Evolutionary conservation across 345 rosid genomes (phyloP), one percentile per base, ranked within the genome.

Genomic region (Syzygium oleosum): DNA sequence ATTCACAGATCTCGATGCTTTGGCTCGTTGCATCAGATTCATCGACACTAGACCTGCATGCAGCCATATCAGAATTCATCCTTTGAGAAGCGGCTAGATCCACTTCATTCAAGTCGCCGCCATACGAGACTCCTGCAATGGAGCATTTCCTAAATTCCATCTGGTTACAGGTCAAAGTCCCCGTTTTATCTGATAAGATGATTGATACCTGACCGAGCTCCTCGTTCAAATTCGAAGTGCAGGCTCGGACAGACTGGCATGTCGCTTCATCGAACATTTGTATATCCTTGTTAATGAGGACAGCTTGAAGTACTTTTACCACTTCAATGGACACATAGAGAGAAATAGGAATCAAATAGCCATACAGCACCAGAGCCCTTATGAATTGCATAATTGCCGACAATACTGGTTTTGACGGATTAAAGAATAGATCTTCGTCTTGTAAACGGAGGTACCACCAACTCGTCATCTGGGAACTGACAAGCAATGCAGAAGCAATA

Each of bases 71-170:
- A 85, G 87, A 85, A 25, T 90, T 92, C 91, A 94, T 94, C 86
- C 93, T 91, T 84, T 88, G 92, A 7, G 95, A 92, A 80, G 95
- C 95, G 25, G 94, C 97, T 84, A 94, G 90, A 73, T 96, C 97
- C 58, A 95, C 94, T 87, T 95, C 95, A 56, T 92, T 93, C 34
- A 90, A 88, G 86, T 88, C 87, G 25, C 92, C 92, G 13, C 97
- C 97, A 88, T 96, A 96, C 2, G 97, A 91, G 73, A 90, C 84
- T 87, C 98, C 97, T 6, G 96, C 97, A 41, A 96, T 94, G 2
- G 98, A 96, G 88, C 98, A 96, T 91, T 95, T 96, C 92, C 91
- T 87, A 84, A 96, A 95, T 27, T 96, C 97, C 98, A 96, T 96
- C 89, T 89, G 97, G 85, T 96, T 95, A 89, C 98, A 93, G 19